Base-by-base conservation (phyloP, 139 green algal species). In the Eudorina sp. region DNA sequence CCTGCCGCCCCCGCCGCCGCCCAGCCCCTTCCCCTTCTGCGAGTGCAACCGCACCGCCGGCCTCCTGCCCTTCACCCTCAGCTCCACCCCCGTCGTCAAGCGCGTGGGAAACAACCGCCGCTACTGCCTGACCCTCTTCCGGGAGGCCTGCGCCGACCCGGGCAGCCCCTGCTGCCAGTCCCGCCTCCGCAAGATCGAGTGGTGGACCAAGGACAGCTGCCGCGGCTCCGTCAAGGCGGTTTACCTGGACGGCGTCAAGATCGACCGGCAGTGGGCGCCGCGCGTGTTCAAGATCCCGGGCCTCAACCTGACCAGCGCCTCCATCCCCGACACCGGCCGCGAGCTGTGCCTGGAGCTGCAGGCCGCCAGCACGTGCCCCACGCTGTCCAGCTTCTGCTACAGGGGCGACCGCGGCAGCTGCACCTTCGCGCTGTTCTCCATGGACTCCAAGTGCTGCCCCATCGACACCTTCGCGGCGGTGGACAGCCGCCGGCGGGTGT, bases 201-300 rank as follows among this genome's bases (percentile, higher is more conserved):
- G 58, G 58, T 86, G 80, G 80, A 53, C 41, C 80, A 86, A 75
- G 80, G 60, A 76, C 60, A 21, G n/a, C 5, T 86, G 80, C 80
- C 60, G 80, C 41, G 41, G 80, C 43, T 64, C 40, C 41, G 55
- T 86, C 14, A n/a, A 23, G 18, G 4, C 16, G 0, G 80, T 76
- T 0, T 64, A 18, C 16, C 2, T 86, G 41, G 40, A 76, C 29
- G 55, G 55, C 40, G 41, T 36, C 80, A 86, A 86, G 80, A 9
- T 76, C 0, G 62, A 86, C 80, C 80, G 76, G 43, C 80, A 86
- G 60, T 86, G 80, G 80, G 43, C 1, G 1, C 75, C 48, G 23
- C 27, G 36, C 41, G 34, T 19, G 3, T 86, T 86, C 80, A 86
- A 86, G 80, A 51, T 86, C n/a, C 80, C 80, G 29, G 19, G 0